A percentile compares a stretch with the other conserved stretches of the same genome.
phyloP scores from a whole-genome alignment of 1,139 yeast genomes.

The Yamadazyma atlantica region DNA sequence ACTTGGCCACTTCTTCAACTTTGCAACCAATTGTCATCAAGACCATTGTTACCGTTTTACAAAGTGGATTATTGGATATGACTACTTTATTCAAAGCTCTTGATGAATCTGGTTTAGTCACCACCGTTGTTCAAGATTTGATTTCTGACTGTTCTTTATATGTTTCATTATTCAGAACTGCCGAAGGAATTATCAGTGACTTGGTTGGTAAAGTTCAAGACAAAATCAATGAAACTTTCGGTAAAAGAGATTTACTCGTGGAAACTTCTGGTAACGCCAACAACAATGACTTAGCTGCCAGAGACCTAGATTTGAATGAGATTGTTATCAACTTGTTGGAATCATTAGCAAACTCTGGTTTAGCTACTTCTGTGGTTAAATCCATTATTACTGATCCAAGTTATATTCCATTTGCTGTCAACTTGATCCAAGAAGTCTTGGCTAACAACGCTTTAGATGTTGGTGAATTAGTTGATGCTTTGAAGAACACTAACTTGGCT shows the following conservation, averaged over 20 bases:
- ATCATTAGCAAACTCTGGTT: constrained; percentile 43
- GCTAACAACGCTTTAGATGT: constrained; percentile 31
- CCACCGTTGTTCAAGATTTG: constrained; percentile 36
- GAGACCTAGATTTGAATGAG: constrained; percentile 13
- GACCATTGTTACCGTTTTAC: constrained; percentile 31
- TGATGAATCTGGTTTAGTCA: constrained; percentile 39
- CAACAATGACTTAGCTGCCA: constrained; percentile 10
- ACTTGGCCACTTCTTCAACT: constrained; percentile 32
- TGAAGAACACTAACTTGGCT: constrained; percentile 37
- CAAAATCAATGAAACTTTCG: constrained; percentile 15
- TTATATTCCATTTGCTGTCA: constrained; percentile 39
- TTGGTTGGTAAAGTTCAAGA: constrained; percentile 31
- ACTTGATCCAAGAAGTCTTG: constrained; percentile 33
- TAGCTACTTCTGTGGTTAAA: constrained; percentile 42
- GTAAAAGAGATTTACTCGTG: constrained; percentile 18
- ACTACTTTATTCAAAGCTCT: constrained; percentile 37
- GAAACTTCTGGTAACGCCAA: constrained; percentile 17
- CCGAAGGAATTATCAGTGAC: constrained; percentile 26
- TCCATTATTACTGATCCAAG: constrained; percentile 39
- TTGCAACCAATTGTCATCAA: constrained; percentile 38
- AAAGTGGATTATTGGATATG: constrained; percentile 33
- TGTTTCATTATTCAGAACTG: constrained; percentile 35
- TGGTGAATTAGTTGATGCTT: constrained; percentile 29
- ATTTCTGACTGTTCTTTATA: constrained; percentile 44
- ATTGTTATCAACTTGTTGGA: constrained; percentile 40